phyloP scores from a whole-genome alignment of 2,329 filamentous ascomycete species.

The Catunica adiposa region DNA sequence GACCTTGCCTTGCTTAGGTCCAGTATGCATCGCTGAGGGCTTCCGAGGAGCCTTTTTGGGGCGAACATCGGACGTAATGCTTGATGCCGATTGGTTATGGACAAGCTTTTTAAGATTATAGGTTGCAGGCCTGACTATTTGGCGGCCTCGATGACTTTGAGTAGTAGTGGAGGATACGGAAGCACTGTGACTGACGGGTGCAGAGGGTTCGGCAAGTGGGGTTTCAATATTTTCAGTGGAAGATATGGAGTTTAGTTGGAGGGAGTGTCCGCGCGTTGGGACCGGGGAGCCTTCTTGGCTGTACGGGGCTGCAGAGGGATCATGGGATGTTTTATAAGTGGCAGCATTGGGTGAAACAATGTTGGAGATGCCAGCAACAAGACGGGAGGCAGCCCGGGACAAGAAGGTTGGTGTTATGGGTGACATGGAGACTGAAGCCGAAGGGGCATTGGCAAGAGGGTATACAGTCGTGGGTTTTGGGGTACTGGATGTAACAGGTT shows the following conservation, averaged over 20 bases:
- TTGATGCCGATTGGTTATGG: constrained; percentile 20
- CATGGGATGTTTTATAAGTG: not conserved
- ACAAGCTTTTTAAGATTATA: constrained; percentile 46
- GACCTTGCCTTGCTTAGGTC: not conserved
- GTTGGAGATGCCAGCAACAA: not conserved
- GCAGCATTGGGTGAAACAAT: not conserved
- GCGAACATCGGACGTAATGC: not conserved
- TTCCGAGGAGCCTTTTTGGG: not conserved
- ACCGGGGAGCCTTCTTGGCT: not conserved
- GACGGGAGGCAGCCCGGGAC: not conserved
- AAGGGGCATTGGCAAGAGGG: not conserved
- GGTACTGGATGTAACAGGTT: not conserved
- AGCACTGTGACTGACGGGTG: not conserved
- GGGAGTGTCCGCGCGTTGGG: not conserved
- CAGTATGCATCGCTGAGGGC: not conserved
- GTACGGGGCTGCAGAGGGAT: not conserved
- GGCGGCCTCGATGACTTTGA: not conserved
- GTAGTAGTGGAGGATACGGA: not conserved
- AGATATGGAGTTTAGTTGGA: too few relatives aligned
- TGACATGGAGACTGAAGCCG: not conserved
- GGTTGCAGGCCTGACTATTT: not conserved
- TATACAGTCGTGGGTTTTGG: too few relatives aligned
- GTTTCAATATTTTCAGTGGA: too few relatives aligned
- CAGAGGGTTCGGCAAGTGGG: not conserved
- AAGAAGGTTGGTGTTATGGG: not conserved